Base-by-base conservation (phyloP, 345 rosid species). In the Lenwebbia sp. region DNA sequence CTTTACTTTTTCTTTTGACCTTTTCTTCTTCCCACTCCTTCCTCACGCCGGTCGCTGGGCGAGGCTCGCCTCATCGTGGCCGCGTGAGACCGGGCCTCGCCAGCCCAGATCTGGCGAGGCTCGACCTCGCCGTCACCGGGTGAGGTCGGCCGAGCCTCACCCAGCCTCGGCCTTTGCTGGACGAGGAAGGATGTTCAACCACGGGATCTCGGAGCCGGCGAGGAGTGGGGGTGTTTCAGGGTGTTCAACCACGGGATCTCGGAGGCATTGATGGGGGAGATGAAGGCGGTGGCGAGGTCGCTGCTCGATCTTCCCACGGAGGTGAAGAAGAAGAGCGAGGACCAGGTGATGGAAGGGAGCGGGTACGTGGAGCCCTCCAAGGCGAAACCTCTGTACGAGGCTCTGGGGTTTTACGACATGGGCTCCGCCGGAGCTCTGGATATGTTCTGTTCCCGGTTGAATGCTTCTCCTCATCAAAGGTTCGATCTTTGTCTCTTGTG, bases 201-300 rank as follows among this genome's bases (percentile, higher is more conserved):
- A 4, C 4, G 40, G 40, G 40, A 40, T 40, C 40, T 40, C 4
- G 90, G 88, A 89, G 96, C 95, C 1, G 85, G 96, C 37, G 93
- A 94, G 90, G 91, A 91, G 47, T 92, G 92, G 96, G 98, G 98
- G 19, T 95, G 98, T 88, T 95, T 96, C 90, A 90, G 97, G 89
- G 47, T 95, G 25, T 90, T 91, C 5, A 95, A 96, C 90, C 98
- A 96, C 87, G 88, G 86, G 41, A 87, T 96, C 53, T 87, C 95
- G 0, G 50, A 26, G 41, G 53, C 89, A 23, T 86, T 95, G 53
- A 92, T 91, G 95, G 74, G 86, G 28, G 95, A 94, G 75, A 95
- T 94, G 98, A 93, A 94, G 90, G 82, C 51, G 21, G 95, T 94
- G 0, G 96, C 93, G 40, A 85, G 87, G 60, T 91, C 89, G 76